These are phyloP conservation scores for Aspergillus sp. DNA, from an alignment of 2,329 filamentous ascomycete genomes.

Conservation along the genomic window DNA sequence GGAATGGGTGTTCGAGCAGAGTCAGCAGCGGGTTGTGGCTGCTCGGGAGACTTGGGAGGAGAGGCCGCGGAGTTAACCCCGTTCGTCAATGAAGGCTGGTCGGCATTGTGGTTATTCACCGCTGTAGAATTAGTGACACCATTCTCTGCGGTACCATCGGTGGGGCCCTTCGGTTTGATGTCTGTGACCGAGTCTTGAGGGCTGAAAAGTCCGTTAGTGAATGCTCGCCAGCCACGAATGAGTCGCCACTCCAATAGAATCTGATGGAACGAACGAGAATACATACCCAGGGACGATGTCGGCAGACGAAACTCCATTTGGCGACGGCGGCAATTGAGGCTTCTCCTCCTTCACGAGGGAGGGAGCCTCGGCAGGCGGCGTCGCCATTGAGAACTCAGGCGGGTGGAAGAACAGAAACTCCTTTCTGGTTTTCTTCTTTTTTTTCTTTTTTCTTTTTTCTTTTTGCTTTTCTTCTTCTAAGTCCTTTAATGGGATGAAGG, in stretches of 20 bases:
- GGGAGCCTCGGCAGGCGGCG: slow-evolving; percentile 35
- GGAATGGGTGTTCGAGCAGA: slow-evolving; percentile 1
- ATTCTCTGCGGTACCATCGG: slow-evolving; percentile 9
- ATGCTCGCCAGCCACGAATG: neutral
- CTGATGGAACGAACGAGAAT: neutral
- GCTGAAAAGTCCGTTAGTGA: slow-evolving; percentile 7
- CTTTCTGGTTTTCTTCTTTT: too few relatives aligned
- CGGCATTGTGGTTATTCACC: slow-evolving; percentile 25
- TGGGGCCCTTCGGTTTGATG: slow-evolving; percentile 15
- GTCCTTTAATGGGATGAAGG: slow-evolving; percentile 8
- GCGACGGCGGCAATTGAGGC: slow-evolving; percentile 31
- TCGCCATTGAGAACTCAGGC: slow-evolving; percentile 28
- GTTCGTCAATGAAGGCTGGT: slow-evolving; percentile 19
- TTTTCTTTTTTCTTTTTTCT: too few relatives aligned
- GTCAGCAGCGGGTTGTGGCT: slow-evolving; percentile 5
- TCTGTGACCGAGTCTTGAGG: slow-evolving; percentile 17
- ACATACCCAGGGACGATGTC: slow-evolving; percentile 25
- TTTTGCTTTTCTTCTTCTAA: neutral
- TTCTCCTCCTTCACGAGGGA: slow-evolving; percentile 33
- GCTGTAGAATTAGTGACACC: slow-evolving; percentile 8
- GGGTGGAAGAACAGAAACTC: too few relatives aligned
- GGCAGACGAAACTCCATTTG: slow-evolving; percentile 23
- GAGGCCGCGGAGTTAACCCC: slow-evolving; percentile 20
- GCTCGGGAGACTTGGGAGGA: slow-evolving; percentile 23
- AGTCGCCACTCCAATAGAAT: too few relatives aligned